These are phyloP conservation scores for Leccinum imitatum DNA, from an alignment of 768 basidiomycete species.

Conservation along the genomic window DNA sequence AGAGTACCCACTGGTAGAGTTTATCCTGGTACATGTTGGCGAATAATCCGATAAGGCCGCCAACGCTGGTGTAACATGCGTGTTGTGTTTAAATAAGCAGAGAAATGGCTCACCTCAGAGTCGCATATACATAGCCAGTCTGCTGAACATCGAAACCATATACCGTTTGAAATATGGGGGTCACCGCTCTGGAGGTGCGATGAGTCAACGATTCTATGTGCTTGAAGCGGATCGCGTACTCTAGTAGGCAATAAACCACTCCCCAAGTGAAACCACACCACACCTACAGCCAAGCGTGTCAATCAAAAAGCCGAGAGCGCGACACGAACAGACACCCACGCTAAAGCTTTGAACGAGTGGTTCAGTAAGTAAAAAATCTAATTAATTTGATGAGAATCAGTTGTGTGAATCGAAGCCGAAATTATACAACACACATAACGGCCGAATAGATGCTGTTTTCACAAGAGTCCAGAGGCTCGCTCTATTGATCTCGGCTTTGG, in stretches of 20 bases:
- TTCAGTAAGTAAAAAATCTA: constrained; percentile 43
- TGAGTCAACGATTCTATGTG: background rate
- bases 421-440: constrained; percentile 52
- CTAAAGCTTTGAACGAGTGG: constrained; percentile 73
- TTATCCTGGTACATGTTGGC: constrained; percentile 47
- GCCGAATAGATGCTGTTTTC: constrained; percentile 66
- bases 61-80: constrained; percentile 41
- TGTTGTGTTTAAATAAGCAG: background rate
- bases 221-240: constrained; percentile 35
- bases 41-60: constrained; percentile 45
- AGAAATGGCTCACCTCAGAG: constrained; percentile 44
- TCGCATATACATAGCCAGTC: constrained; percentile 55
- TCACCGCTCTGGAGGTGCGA: constrained; percentile 43
- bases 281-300: constrained; percentile 37
- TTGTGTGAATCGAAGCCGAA: background rate
- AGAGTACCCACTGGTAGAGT: constrained; percentile 42
- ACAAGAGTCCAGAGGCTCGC: constrained; percentile 55
- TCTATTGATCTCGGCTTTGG: constrained; percentile 61
- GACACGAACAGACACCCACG: constrained; percentile 37
- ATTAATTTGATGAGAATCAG: constrained; percentile 9
- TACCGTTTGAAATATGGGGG: constrained; percentile 52
- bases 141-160: constrained; percentile 63
- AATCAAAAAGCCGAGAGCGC: background rate
- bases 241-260: constrained; percentile 63
- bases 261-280: constrained; percentile 78